phyloP scores from a whole-genome alignment of 331 rosid species.

The Malus hybrid region DNA sequence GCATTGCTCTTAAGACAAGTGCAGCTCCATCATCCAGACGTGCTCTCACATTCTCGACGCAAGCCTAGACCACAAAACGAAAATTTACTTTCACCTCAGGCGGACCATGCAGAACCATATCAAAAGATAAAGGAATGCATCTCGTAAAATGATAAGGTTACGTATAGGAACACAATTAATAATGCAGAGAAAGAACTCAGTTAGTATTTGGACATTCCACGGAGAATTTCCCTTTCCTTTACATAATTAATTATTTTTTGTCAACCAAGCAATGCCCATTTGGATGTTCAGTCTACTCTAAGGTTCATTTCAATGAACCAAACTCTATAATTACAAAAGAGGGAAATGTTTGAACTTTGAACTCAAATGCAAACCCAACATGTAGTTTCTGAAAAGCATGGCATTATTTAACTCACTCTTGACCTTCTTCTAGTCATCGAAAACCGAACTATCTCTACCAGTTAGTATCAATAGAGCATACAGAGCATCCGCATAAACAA shows the following conservation, averaged over 20 bases:
- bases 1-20: slow-evolving; percentile 55
- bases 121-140: background rate
- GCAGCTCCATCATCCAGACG: slow-evolving; percentile 71
- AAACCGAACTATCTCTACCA: background rate
- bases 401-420: background rate
- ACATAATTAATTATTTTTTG: background rate
- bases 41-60: slow-evolving; percentile 70
- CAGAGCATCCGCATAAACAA: background rate
- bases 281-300: background rate
- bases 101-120: slow-evolving; percentile 10
- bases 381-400: background rate
- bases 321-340: background rate
- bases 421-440: background rate
- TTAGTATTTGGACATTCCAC: background rate
- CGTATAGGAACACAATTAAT: background rate
- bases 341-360: background rate
- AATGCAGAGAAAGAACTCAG: background rate
- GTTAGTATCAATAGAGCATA: background rate
- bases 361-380: background rate
- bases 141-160: background rate
- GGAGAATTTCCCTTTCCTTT: background rate
- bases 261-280: background rate
- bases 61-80: slow-evolving; percentile 41
- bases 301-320: background rate
- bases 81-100: slow-evolving; percentile 5